Evolutionary conservation across 169 alveolate species (phyloP), one percentile per base, ranked within the genome.

Genomic region (Cryptosporidium parvum): DNA sequence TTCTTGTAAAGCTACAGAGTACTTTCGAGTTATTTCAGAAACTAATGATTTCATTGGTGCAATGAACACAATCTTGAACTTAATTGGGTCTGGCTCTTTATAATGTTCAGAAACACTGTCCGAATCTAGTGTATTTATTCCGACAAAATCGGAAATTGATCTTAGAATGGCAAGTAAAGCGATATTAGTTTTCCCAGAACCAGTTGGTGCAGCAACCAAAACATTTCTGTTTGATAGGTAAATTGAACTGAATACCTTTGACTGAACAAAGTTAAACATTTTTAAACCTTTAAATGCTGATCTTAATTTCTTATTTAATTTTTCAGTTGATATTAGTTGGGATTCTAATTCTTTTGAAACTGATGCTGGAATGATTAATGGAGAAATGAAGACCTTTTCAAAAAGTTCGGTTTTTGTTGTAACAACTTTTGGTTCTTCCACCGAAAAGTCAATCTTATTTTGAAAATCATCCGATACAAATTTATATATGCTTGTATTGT

Each of bases 21-120:
- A 80, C 48, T 80, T 80, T 10, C 53, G 21, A 62, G 89, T 23
- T 35, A 80, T 97, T 92, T 98, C 99, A 72, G 95, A 94, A 23
- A 98, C 99, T 59, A 98, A 93, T 4, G 99, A 99, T 95, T 99
- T 99, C 99, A 99, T 98, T 16, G 99, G 99, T 16, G 99, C 99
- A 26, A 99, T 95, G 91, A 98, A 99, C 44, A 99, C 96, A 31
- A 99, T 96, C 92, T 98, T 98, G 91, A 99, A 98, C 18, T 80
- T 59, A 29, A 1, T 80, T 4, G 89, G 67, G 39, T 59, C 80
- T 1, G 75, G 75, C 12, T 70, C 35, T 10, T 53, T 21, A 39
- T 53, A 73, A 56, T 35, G 33, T 23, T 14, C 42, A 18, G 73
- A 5, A 5, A 14, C 8, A 14, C 8, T 9, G 23, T 7, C 42